Conservation (phyloP, 225 moss, liverwort and hornwort genomes). For the Thuidium tamariscinum region DNA sequence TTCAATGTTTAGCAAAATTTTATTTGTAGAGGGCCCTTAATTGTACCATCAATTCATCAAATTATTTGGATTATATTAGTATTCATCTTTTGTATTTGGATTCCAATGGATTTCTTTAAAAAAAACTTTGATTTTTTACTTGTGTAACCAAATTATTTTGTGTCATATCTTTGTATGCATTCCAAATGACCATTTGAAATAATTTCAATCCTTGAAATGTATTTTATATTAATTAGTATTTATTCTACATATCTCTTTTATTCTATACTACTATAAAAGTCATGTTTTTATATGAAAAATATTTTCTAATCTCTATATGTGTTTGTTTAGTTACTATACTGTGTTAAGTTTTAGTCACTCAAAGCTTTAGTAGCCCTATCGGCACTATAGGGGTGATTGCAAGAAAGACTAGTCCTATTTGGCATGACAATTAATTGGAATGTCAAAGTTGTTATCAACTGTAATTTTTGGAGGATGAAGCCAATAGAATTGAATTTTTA, state of each 20-base stretch:
- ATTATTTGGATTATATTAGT: neutral
- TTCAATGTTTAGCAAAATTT: neutral
- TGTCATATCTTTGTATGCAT: neutral
- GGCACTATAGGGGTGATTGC: too few relatives aligned
- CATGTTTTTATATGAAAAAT: neutral
- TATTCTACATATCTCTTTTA: neutral
- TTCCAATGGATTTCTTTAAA: neutral
- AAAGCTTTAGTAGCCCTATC: neutral
- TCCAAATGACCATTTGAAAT: neutral
- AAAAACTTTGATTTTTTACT: neutral
- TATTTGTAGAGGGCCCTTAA: neutral
- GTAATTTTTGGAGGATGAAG: too few relatives aligned
- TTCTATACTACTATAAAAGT: neutral
- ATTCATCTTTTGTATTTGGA: neutral
- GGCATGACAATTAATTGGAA: too few relatives aligned
- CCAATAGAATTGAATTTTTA: too few relatives aligned
- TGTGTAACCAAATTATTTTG: neutral
- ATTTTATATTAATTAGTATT: neutral
- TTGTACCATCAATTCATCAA: neutral
- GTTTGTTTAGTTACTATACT: neutral
- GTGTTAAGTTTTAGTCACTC: neutral
- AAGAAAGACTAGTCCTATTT: too few relatives aligned
- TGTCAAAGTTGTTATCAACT: too few relatives aligned
- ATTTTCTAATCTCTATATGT: neutral
- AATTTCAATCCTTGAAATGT: neutral